Evolutionary conservation across 495 filamentous ascomycete species (phyloP).

Genomic region (Penicillium roqueforti): DNA sequence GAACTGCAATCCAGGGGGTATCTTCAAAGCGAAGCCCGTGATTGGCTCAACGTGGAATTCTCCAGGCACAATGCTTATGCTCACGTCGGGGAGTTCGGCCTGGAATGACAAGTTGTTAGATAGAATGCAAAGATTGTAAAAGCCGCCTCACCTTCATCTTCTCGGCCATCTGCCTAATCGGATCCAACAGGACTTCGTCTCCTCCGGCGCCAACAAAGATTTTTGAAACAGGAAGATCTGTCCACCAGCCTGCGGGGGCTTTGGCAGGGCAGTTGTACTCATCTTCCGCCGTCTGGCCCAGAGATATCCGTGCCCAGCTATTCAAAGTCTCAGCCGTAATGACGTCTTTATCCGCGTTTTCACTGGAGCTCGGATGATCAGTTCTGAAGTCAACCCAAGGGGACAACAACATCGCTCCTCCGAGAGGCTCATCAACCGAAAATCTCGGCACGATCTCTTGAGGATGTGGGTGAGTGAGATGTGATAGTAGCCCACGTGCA

Average conservation of each 20-base stretch:
- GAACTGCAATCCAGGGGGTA: constrained; percentile 7
- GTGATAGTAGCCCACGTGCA: constrained; percentile 43
- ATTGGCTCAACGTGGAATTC: constrained; percentile 6
- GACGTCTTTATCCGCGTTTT: constrained; percentile 6
- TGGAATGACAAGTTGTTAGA: background rate
- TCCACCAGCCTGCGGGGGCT: constrained; percentile 1
- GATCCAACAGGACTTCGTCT: constrained; percentile 4
- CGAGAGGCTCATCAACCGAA: constrained; percentile 1
- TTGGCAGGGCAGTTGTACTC: background rate
- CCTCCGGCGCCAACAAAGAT: constrained; percentile 7
- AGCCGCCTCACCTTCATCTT: background rate
- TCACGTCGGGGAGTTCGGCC: background rate
- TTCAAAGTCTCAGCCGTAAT: background rate
- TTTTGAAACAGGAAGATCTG: constrained; percentile 1
- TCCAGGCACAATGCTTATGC: background rate
- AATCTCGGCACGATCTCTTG: constrained; percentile 13
- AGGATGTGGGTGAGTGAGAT: constrained; percentile 51
- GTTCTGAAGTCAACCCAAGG: constrained; percentile 13
- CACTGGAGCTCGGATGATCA: constrained; percentile 1
- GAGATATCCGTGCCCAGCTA: background rate
- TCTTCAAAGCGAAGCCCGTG: constrained; percentile 5
- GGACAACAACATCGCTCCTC: constrained; percentile 9
- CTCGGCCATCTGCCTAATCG: background rate
- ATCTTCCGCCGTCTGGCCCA: background rate
- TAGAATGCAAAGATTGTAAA: background rate